These are phyloP conservation scores for Alternaria sp. DNA, from an alignment of 2,329 filamentous ascomycete species.

Conservation along the genomic window DNA sequence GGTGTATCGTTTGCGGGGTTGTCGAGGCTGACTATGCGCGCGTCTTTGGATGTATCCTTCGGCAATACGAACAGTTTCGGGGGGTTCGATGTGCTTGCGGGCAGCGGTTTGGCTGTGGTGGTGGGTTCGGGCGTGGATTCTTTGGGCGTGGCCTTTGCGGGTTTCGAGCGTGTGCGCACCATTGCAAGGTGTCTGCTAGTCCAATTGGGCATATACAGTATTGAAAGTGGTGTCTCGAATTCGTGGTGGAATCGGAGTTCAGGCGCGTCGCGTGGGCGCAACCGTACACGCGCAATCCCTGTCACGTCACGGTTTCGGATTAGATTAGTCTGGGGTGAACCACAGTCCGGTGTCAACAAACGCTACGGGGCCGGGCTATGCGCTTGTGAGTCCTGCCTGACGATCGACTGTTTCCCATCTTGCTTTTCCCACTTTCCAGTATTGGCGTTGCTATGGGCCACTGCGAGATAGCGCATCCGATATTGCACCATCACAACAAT, in stretches of 20 bases:
- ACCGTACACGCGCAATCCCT: slow-evolving; percentile 37
- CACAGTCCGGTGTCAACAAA: slow-evolving; percentile 31
- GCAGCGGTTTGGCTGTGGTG: slow-evolving; percentile 37
- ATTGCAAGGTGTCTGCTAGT: slow-evolving; percentile 23
- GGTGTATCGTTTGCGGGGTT: slow-evolving; percentile 58
- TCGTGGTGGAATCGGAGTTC: neutral
- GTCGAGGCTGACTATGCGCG: slow-evolving; percentile 62
- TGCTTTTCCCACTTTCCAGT: neutral
- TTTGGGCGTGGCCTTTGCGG: slow-evolving; percentile 19
- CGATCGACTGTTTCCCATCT: neutral
- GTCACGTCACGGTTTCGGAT: slow-evolving; percentile 35
- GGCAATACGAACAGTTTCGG: slow-evolving; percentile 66
- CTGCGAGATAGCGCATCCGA: slow-evolving; percentile 12
- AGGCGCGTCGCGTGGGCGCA: slow-evolving; percentile 22
- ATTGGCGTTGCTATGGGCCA: slow-evolving; percentile 39
- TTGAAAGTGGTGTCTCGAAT: neutral
- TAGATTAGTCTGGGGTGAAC: slow-evolving; percentile 26
- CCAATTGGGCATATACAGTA: neutral
- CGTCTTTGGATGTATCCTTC: slow-evolving; percentile 56
- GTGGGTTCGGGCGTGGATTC: slow-evolving; percentile 31
- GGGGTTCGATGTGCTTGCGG: slow-evolving; percentile 48
- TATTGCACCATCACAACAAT: slow-evolving; percentile 42
- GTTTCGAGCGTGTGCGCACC: slow-evolving; percentile 47
- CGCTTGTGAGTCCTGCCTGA: slow-evolving; percentile 1
- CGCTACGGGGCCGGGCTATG: slow-evolving; percentile 6